These are phyloP conservation scores for Omphalea diandra DNA, from an alignment of 441 rosid genomes.

Conservation along the genomic window DNA sequence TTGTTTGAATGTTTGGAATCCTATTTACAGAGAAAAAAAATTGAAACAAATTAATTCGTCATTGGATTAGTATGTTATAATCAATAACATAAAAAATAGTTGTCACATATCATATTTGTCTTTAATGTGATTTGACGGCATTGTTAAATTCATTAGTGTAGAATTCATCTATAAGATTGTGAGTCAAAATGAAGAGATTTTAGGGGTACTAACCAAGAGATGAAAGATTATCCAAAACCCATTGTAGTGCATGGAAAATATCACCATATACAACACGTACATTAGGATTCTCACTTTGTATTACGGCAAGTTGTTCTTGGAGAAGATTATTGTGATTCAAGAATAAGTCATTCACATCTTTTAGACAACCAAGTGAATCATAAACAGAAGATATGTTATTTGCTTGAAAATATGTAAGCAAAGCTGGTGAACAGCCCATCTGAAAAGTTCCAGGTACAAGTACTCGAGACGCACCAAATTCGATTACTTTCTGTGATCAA, in stretches of 20 bases:
- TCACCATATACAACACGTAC: slow-evolving; percentile 13
- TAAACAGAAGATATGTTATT: background rate
- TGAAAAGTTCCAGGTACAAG: slow-evolving; percentile 11
- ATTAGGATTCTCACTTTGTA: background rate
- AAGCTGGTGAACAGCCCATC: slow-evolving; percentile 16
- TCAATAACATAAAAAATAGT: no score
- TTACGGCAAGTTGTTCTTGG: background rate
- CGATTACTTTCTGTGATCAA: background rate
- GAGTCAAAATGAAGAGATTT: no score
- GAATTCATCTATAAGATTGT: no score
- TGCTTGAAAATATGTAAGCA: background rate
- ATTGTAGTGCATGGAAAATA: background rate
- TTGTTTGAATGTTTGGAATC: background rate
- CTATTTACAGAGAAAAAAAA: background rate
- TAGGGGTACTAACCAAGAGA: slow-evolving; percentile 18
- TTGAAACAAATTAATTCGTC: no score
- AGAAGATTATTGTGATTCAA: slow-evolving; percentile 8
- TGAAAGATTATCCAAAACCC: background rate
- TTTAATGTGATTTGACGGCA: no score
- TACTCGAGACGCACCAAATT: background rate
- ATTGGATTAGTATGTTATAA: background rate
- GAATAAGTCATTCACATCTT: slow-evolving; percentile 8
- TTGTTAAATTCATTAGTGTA: no score
- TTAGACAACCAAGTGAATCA: slow-evolving; percentile 13
- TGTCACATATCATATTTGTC: no score